These are phyloP conservation scores for Vigna hirtella DNA, from an alignment of 306 rosid genomes.

Conservation along the genomic window DNA sequence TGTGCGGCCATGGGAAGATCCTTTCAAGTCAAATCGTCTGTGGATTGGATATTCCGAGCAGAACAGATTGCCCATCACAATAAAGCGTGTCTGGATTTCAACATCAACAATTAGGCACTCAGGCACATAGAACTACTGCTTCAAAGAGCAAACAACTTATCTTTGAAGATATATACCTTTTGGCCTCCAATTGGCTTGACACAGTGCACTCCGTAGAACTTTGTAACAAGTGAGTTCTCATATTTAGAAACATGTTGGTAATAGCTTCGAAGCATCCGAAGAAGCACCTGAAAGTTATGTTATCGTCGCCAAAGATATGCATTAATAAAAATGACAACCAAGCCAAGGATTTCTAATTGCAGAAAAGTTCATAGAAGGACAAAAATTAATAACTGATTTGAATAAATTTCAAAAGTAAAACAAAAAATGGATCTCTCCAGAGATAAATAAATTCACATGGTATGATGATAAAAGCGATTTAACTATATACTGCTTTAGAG, in stretches of 20 bases:
- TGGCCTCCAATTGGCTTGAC: constrained; percentile 94
- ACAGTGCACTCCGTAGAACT: constrained; percentile 94
- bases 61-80: constrained; percentile 99
- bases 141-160: constrained; percentile 27
- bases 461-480: not conserved
- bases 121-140: constrained; percentile 6
- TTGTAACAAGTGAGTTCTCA: constrained; percentile 91
- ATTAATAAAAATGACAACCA: constrained; percentile 21
- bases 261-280: constrained; percentile 93
- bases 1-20: constrained; percentile 94
- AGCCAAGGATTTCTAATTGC: not conserved
- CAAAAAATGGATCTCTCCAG: not conserved
- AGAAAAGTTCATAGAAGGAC: not conserved
- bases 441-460: not conserved
- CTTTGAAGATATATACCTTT: constrained; percentile 67
- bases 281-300: constrained; percentile 69
- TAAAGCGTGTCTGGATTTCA: constrained; percentile 83
- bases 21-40: constrained; percentile 92
- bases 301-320: constrained; percentile 27
- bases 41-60: constrained; percentile 96
- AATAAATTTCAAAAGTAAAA: not conserved
- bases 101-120: constrained; percentile 30
- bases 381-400: not conserved
- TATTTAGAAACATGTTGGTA: constrained; percentile 67
- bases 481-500: not conserved